These are phyloP conservation scores for Eucalyptus urophylla DNA, from an alignment of 345 rosid species.

Conservation along the genomic window DNA sequence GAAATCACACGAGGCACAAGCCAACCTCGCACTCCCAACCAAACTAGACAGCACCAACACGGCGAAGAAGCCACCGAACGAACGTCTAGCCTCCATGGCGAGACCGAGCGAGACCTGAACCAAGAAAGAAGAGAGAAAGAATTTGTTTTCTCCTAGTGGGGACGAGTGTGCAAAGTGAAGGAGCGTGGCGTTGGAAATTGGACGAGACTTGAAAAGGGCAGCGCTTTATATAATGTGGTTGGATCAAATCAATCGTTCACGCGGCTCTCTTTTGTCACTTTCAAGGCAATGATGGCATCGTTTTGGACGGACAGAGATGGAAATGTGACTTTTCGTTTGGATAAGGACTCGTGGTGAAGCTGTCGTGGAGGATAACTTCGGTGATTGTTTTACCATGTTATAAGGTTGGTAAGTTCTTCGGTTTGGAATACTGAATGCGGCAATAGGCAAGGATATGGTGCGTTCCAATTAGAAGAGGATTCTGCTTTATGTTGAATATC, in stretches of 20 bases:
- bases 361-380: not conserved
- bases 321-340: not conserved
- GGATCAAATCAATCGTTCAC: not conserved
- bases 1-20: slow-evolving; percentile 14
- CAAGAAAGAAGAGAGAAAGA: not conserved
- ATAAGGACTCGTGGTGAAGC: not conserved
- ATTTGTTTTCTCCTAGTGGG: not conserved
- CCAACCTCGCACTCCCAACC: not conserved
- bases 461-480: not conserved
- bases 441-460: not conserved
- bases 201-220: not conserved
- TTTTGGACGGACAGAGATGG: not conserved
- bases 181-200: not conserved
- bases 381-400: not conserved
- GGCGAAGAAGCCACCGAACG: not conserved
- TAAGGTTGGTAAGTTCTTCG: not conserved
- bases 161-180: not conserved
- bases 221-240: not conserved
- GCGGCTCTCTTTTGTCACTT: not conserved
- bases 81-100: not conserved
- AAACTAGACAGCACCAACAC: not conserved
- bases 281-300: not conserved
- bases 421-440: not conserved
- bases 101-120: not conserved
- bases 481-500: not conserved